A percentile compares a stretch with the other conserved stretches of the same genome.
Conservation (phyloP, 1,284 basidiomycete species). For the Apiotrichum sp. region DNA sequence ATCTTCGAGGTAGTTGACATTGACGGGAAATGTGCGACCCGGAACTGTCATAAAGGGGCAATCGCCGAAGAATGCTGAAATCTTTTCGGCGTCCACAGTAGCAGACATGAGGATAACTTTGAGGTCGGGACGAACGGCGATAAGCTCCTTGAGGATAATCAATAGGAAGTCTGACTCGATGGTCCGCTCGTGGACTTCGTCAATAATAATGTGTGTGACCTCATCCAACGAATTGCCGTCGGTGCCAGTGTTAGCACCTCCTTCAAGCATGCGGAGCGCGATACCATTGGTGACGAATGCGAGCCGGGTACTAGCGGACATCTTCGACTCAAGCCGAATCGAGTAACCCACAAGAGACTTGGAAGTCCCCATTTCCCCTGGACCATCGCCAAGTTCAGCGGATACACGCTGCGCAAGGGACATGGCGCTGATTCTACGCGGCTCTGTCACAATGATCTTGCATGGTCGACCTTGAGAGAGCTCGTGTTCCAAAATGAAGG, state of each 20-base stretch:
- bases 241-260: slow-evolving; percentile 52
- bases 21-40: slow-evolving; percentile 95
- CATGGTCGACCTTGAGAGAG: slow-evolving; percentile 74
- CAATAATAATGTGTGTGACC: slow-evolving; percentile 57
- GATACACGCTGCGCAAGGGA: slow-evolving; percentile 96
- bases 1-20: slow-evolving; percentile 83
- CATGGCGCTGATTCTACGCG: slow-evolving; percentile 92
- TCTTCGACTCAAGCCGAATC: slow-evolving; percentile 86
- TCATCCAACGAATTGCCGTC: slow-evolving; percentile 81
- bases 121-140: slow-evolving; percentile 71
- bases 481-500: slow-evolving; percentile 89
- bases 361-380: slow-evolving; percentile 70
- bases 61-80: slow-evolving; percentile 85
- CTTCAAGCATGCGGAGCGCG: slow-evolving; percentile 91
- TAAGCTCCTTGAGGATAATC: slow-evolving; percentile 86
- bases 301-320: slow-evolving; percentile 70
- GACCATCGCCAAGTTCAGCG: slow-evolving; percentile 80
- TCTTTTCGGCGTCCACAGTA: slow-evolving; percentile 89
- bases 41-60: slow-evolving; percentile 86
- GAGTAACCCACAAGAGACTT: slow-evolving; percentile 89
- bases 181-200: slow-evolving; percentile 74
- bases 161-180: slow-evolving; percentile 98
- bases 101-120: slow-evolving; percentile 97
- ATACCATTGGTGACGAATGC: slow-evolving; percentile 93
- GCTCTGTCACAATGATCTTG: slow-evolving; percentile 94